phyloP scores from a whole-genome alignment of 1,139 yeast genomes.

The Pneumocystis canis region DNA sequence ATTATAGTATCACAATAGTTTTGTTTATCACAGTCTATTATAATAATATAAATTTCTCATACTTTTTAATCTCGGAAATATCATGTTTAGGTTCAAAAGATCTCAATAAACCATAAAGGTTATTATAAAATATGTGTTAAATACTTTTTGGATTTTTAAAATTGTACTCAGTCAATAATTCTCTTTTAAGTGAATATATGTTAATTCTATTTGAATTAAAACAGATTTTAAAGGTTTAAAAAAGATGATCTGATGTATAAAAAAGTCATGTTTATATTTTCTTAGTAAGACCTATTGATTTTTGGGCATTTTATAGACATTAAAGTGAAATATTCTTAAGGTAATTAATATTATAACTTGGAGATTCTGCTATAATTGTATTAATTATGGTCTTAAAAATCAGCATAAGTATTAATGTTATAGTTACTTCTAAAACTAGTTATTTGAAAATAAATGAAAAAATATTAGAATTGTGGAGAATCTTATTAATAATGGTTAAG shows the following conservation, averaged over 20 bases:
- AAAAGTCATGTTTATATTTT: no score
- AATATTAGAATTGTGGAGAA: conserved; percentile 58
- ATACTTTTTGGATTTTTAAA: conserved; percentile 47
- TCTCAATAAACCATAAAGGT: conserved; percentile 22
- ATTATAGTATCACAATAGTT: conserved; percentile 82
- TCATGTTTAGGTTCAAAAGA: conserved; percentile 10
- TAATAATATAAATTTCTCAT: neutral
- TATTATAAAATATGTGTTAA: neutral
- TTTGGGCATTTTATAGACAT: conserved; percentile 52
- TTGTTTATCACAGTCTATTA: conserved; percentile 67
- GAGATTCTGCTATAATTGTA: conserved; percentile 61
- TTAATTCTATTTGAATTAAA: conserved; percentile 80
- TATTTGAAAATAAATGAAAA: conserved; percentile 81
- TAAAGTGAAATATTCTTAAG: conserved; percentile 78
- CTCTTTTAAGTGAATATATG: conserved; percentile 51
- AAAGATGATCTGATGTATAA: conserved; percentile 45
- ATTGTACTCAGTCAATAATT: conserved; percentile 92
- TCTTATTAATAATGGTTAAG: conserved; percentile 67
- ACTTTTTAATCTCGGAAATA: neutral
- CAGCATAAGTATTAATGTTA: conserved; percentile 65
- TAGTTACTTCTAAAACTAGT: conserved; percentile 88
- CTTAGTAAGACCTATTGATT: no score
- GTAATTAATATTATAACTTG: conserved; percentile 76
- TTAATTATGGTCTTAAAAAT: conserved; percentile 84
- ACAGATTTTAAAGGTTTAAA: conserved; percentile 60